Base-by-base conservation (phyloP, 2,329 filamentous ascomycete genomes). In the Exophiala sp. region DNA sequence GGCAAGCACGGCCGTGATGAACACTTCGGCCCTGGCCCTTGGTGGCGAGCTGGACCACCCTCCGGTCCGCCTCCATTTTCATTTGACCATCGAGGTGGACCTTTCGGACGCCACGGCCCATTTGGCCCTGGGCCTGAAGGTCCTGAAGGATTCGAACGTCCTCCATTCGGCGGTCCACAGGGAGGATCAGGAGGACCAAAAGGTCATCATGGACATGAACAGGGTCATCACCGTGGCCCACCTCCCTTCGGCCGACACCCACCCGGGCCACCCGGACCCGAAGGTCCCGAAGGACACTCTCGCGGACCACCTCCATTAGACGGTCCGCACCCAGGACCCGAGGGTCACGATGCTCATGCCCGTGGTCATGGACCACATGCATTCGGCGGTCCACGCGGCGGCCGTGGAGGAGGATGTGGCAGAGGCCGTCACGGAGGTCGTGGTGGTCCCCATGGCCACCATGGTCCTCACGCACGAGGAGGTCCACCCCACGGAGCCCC, bases 391-490 rank as follows among this genome's bases (percentile, higher is more conserved):
- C 24, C 42, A 46, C 50, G 50, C 16, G 50, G 50, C 20, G 24
- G 43, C 7, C 24, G 29, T 18, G 43, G 43, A 20, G 39, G 39
- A 20, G 24, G 24, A 29, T 49, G 35, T 40, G 50, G 56, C 12
- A 36, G 52, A 20, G 52, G 41, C 18, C 55, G 47, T 16, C 59
- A 50, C 14, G 32, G 49, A 32, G 48, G 50, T 16, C 47, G 47
- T 24, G 45, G 44, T 35, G 54, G 63, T 20, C 57, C 55, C 9
- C 54, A 57, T 42, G 56, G 42, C 48, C 59, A 41, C 48, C 59
- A 41, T 51, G 52, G 55, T 41, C 50, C 54, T 14, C 59, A 60
- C 49, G 42, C 54, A 44, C 61, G 61, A 59, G 50, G 59, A 58
- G 48, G 58, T 41, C 49, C 60, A 60, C 14, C 62, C 54, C 57